Evolutionary conservation across 2,329 filamentous ascomycete genomes (phyloP).

Genomic region (Fusarium pseudoanthophilum): DNA sequence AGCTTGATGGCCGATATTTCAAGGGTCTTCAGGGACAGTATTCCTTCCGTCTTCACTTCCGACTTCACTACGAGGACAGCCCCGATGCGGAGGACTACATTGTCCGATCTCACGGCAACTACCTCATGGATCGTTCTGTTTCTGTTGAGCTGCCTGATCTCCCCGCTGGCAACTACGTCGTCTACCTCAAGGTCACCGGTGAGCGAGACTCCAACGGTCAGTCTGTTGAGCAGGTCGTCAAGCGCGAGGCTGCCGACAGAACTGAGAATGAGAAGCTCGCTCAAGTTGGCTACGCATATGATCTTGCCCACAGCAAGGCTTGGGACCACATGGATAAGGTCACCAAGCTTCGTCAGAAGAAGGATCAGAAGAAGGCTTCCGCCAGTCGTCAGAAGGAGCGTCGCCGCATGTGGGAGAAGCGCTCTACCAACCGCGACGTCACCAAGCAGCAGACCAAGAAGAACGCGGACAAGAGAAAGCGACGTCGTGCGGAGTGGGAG

Average conservation of each 20-base stretch:
- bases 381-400: conserved; percentile 58
- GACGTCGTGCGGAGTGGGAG: conserved; percentile 43
- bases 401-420: conserved; percentile 61
- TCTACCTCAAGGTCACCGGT: conserved; percentile 66
- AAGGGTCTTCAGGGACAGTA: conserved; percentile 70
- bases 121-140: conserved; percentile 67
- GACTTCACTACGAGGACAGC: conserved; percentile 60
- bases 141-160: conserved; percentile 67
- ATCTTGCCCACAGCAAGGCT: conserved; percentile 69
- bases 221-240: conserved; percentile 67
- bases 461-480: conserved; percentile 51
- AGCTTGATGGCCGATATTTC: conserved; percentile 72
- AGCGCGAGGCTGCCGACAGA: conserved; percentile 59
- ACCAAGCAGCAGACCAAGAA: conserved; percentile 55
- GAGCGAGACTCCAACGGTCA: conserved; percentile 55
- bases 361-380: conserved; percentile 61
- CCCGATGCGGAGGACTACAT: conserved; percentile 68
- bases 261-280: conserved; percentile 67
- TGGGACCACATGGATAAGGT: conserved; percentile 62
- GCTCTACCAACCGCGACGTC: conserved; percentile 57
- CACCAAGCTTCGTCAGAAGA: conserved; percentile 60
- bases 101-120: conserved; percentile 68
- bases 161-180: conserved; percentile 65
- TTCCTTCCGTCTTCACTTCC: conserved; percentile 60
- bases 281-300: conserved; percentile 67